Evolutionary conservation across 352 stramenopile species (phyloP).

Genomic region (Halophytophthora polymorphica): DNA sequence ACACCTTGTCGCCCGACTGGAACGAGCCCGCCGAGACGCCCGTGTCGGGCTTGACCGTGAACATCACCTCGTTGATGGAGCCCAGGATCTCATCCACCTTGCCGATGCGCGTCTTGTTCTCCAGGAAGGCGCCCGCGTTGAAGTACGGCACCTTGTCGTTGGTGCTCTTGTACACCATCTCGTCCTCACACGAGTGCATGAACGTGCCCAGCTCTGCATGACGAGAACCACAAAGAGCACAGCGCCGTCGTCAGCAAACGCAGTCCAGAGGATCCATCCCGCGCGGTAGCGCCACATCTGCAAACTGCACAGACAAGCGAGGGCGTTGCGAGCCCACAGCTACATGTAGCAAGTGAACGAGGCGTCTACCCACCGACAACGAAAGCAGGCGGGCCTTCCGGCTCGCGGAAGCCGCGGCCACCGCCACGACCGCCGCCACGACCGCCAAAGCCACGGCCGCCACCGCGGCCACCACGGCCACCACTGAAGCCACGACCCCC

Average conservation of each 20-base stretch:
- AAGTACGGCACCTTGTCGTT: constrained; percentile 98
- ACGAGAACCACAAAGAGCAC: too few relatives aligned
- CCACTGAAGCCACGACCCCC: constrained; percentile 37
- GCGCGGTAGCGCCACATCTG: too few relatives aligned
- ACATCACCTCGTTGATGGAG: constrained; percentile 95
- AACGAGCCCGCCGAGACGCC: constrained; percentile 95
- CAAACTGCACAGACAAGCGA: too few relatives aligned
- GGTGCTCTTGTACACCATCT: constrained; percentile 98
- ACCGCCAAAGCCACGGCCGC: constrained; percentile 33
- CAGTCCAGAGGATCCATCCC: too few relatives aligned
- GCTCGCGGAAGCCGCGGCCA: constrained; percentile 45
- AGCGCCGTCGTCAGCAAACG: too few relatives aligned
- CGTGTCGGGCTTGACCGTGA: constrained; percentile 96
- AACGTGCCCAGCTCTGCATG: constrained; percentile 92
- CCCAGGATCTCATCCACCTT: constrained; percentile 99
- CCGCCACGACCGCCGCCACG: constrained; percentile 41
- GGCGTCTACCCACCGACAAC: constrained; percentile 51
- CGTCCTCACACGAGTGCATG: constrained; percentile 96
- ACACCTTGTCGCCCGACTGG: constrained; percentile 96
- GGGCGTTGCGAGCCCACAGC: too few relatives aligned
- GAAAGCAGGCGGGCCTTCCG: constrained; percentile 64
- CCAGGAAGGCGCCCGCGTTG: constrained; percentile 96
- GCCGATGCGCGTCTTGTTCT: constrained; percentile 99
- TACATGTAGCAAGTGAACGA: too few relatives aligned
- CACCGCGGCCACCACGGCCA: constrained; percentile 37